Conservation (phyloP, 305 asterid species). For the Fraxinus nigra region DNA sequence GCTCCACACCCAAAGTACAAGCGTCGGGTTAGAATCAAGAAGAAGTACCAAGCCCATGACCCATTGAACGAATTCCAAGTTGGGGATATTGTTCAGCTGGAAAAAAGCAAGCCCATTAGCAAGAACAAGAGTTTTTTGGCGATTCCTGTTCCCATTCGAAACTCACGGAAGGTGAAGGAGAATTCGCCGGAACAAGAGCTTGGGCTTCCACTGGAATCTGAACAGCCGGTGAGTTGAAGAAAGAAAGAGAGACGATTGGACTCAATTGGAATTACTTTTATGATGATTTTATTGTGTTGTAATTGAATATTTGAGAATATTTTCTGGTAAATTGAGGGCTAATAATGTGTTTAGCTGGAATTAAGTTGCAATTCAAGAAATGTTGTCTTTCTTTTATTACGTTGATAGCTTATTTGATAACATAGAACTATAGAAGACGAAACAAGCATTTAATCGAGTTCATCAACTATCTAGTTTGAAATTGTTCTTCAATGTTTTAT, state of each 20-base stretch:
- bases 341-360: not conserved
- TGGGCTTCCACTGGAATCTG: constrained; percentile 65
- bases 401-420: not conserved
- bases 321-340: constrained; percentile 4
- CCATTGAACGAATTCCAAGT: constrained; percentile 73
- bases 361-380: not conserved
- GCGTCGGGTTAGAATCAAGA: constrained; percentile 84
- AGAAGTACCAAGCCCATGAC: constrained; percentile 96
- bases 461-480: not conserved
- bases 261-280: not conserved
- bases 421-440: not conserved
- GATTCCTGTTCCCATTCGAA: constrained; percentile 44
- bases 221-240: constrained; percentile 27
- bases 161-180: constrained; percentile 26
- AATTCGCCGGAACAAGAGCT: constrained; percentile 42
- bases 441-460: not conserved
- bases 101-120: constrained; percentile 77
- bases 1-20: constrained; percentile 96
- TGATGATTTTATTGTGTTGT: not conserved
- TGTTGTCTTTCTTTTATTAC: not conserved
- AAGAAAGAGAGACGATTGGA: not conserved
- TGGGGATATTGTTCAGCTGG: constrained; percentile 79
- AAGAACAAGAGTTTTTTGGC: constrained; percentile 77
- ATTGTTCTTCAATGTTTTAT: too few relatives aligned
- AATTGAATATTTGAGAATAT: not conserved